These are phyloP conservation scores for Kodamaea kakaduensis DNA, from an alignment of 805 yeast genomes.

Conservation along the genomic window DNA sequence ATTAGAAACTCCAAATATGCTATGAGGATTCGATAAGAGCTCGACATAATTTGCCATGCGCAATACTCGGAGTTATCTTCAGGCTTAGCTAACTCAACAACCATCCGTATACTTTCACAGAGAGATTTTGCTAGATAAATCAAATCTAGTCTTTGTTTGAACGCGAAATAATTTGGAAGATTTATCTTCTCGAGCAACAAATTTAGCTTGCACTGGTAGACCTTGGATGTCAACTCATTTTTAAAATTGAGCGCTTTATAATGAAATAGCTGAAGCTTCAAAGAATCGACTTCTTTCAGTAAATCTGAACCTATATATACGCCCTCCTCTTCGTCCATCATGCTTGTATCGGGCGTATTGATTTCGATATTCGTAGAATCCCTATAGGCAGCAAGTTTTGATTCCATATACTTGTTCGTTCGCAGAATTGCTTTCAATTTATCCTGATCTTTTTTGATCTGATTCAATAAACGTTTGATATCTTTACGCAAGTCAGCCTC, in stretches of 20 bases:
- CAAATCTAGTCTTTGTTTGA: slow-evolving; percentile 1
- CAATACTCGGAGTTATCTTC: slow-evolving; percentile 1
- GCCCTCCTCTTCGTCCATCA: slow-evolving; percentile 7
- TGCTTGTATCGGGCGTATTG: slow-evolving; percentile 4
- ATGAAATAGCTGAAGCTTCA: slow-evolving; percentile 16
- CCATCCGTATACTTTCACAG: neutral
- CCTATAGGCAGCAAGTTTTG: slow-evolving; percentile 19
- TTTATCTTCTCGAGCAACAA: slow-evolving; percentile 8
- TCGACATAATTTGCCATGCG: neutral
- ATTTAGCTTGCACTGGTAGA: slow-evolving; percentile 13
- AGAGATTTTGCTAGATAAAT: slow-evolving; percentile 4
- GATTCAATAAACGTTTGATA: slow-evolving; percentile 21
- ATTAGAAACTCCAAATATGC: slow-evolving; percentile 1
- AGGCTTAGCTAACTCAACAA: slow-evolving; percentile 3
- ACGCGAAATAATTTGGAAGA: neutral
- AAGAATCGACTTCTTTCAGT: slow-evolving; percentile 13
- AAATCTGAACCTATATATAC: slow-evolving; percentile 1
- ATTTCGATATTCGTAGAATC: slow-evolving; percentile 4
- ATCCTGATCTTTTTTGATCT: slow-evolving; percentile 15
- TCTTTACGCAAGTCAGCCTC: slow-evolving; percentile 29
- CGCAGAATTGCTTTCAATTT: slow-evolving; percentile 17
- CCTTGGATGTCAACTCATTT: slow-evolving; percentile 11
- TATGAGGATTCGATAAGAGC: slow-evolving; percentile 1
- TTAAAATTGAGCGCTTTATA: slow-evolving; percentile 9
- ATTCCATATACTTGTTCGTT: slow-evolving; percentile 18